These are phyloP conservation scores for Fusarium lyarnte DNA, from an alignment of 2,329 filamentous ascomycete genomes.

Conservation along the genomic window DNA sequence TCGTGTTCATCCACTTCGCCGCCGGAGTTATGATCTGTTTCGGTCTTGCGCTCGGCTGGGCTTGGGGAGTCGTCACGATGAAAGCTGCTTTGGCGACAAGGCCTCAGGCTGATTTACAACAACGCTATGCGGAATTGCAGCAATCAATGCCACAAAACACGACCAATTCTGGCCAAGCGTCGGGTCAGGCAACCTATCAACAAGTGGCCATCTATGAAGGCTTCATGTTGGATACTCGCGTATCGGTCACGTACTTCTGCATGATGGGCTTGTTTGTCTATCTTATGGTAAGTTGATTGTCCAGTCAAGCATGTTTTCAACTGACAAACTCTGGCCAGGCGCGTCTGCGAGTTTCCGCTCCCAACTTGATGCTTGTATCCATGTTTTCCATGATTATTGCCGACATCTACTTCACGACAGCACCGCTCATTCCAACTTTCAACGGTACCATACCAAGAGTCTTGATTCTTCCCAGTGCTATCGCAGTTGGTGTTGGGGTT, in stretches of 20 bases:
- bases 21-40: constrained; percentile 23
- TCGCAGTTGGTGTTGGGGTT: constrained; percentile 7
- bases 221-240: constrained; percentile 28
- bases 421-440: constrained; percentile 7
- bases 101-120: constrained; percentile 17
- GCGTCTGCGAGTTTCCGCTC: constrained; percentile 8
- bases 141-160: constrained; percentile 27
- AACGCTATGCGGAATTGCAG: constrained; percentile 13
- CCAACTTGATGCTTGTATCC: constrained; percentile 5
- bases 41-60: constrained; percentile 25
- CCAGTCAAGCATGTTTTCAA: accelerated
- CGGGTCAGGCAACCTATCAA: constrained; percentile 11
- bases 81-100: constrained; percentile 34
- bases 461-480: neutral
- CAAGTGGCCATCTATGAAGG: constrained; percentile 25
- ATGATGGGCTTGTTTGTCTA: constrained; percentile 34
- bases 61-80: constrained; percentile 32
- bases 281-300: neutral
- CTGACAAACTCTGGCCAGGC: neutral
- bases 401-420: neutral
- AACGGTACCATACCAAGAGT: constrained; percentile 7
- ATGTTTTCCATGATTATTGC: constrained; percentile 10
- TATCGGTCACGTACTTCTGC: constrained; percentile 32
- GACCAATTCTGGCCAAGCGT: constrained; percentile 21
- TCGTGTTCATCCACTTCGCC: constrained; percentile 34